Evolutionary conservation across 2,329 filamentous ascomycete species (phyloP).

Genomic region (Ascochyta viciae-villosae): DNA sequence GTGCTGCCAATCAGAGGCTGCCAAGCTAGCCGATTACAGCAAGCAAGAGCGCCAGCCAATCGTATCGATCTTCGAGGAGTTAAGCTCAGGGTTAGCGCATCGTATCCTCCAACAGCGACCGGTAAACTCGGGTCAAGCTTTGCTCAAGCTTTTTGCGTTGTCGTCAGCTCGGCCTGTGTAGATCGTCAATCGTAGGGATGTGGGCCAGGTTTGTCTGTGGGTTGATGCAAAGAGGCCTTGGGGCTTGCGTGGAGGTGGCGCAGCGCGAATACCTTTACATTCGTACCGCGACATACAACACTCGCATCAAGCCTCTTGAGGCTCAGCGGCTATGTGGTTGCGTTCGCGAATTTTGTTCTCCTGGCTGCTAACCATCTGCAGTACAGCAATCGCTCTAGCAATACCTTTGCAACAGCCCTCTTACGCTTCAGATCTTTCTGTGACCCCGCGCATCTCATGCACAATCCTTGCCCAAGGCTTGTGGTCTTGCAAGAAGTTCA

Average conservation of each 20-base stretch:
- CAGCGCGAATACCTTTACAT: background rate
- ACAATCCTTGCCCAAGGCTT: no score
- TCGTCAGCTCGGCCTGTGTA: background rate
- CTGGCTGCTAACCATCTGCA: background rate
- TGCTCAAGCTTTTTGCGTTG: conserved; percentile 1
- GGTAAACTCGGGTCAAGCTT: conserved; percentile 3
- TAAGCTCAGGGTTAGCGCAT: background rate
- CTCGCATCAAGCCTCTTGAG: background rate
- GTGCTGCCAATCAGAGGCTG: background rate
- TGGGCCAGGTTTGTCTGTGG: background rate
- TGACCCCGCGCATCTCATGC: no score
- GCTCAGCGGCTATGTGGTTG: background rate
- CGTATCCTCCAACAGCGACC: conserved; percentile 1
- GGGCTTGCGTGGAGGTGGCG: conserved; percentile 3
- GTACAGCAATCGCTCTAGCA: background rate
- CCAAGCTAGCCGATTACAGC: background rate
- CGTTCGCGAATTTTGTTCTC: background rate
- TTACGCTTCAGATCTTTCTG: no score
- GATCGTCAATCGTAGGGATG: background rate
- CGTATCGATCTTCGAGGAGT: background rate
- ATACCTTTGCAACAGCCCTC: background rate
- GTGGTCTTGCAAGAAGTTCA: background rate
- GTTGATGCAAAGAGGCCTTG: background rate
- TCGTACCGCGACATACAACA: background rate
- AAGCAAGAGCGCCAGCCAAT: background rate